phyloP scores from a whole-genome alignment of 1,139 yeast species.

The Citeromyces siamensis region DNA sequence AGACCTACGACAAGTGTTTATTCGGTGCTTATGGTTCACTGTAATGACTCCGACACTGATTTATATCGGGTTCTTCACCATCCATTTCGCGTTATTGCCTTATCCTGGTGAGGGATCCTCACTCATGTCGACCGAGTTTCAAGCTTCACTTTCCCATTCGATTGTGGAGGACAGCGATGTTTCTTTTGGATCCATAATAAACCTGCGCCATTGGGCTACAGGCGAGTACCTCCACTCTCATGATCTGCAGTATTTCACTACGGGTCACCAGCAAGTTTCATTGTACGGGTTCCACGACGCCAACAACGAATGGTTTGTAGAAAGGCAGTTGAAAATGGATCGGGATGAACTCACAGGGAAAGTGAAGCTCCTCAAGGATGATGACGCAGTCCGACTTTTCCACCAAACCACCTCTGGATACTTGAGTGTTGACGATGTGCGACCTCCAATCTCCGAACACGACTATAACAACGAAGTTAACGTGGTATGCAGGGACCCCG shows the following conservation, averaged over 20 bases:
- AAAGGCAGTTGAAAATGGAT: conserved; percentile 18
- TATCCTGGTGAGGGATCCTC: conserved; percentile 37
- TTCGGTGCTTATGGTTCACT: conserved; percentile 24
- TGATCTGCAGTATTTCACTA: conserved; percentile 31
- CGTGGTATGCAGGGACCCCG: conserved; percentile 35
- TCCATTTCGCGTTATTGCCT: conserved; percentile 37
- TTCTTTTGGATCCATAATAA: conserved; percentile 52
- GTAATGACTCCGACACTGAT: conserved; percentile 35
- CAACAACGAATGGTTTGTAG: conserved; percentile 61
- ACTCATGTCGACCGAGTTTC: conserved; percentile 44
- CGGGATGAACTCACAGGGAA: conserved; percentile 12
- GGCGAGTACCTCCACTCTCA: conserved; percentile 67
- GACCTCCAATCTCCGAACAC: conserved; percentile 73
- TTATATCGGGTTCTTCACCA: conserved; percentile 32
- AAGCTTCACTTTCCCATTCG: conserved; percentile 33
- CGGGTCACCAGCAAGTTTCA: conserved; percentile 59
- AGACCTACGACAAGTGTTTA: conserved; percentile 13
- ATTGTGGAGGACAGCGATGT: conserved; percentile 31
- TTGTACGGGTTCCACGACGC: conserved; percentile 39
- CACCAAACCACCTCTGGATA: conserved; percentile 51
- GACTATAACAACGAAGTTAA: conserved; percentile 71
- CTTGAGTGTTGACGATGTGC: conserved; percentile 41
- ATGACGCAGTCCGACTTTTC: conserved; percentile 41
- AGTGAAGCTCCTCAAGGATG: conserved; percentile 30
- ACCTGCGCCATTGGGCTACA: conserved; percentile 49